Evolutionary conservation across 2,329 filamentous ascomycete species (phyloP).

Genomic region (Daldinia eschscholtzii): DNA sequence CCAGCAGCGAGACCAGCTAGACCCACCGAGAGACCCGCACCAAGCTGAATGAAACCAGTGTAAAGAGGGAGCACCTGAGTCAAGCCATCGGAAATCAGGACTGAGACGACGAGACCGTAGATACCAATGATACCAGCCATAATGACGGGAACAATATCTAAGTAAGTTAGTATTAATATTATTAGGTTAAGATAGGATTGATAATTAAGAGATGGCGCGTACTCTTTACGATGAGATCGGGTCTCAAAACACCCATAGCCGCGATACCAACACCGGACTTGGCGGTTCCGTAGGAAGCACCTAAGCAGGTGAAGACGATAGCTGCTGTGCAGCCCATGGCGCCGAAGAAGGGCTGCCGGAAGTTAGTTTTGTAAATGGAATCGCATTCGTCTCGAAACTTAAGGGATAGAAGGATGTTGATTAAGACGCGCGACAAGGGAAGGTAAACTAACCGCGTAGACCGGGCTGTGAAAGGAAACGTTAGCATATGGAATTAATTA

Average conservation of each 20-base stretch:
- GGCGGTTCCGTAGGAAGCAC: constrained; percentile 97
- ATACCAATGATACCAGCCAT: constrained; percentile 99
- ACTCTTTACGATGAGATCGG: constrained; percentile 99
- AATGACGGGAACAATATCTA: constrained; percentile 99
- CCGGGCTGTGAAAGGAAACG: constrained; percentile 74
- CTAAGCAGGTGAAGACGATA: constrained; percentile 96
- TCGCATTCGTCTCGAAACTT: constrained; percentile 52
- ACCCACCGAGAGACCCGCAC: constrained; percentile 85
- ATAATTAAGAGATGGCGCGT: constrained; percentile 57
- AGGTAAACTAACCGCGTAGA: constrained; percentile 91
- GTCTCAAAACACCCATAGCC: constrained; percentile 96
- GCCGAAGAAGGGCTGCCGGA: constrained; percentile 77
- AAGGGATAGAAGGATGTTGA: constrained; percentile 39
- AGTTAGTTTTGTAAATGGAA: constrained; percentile 51
- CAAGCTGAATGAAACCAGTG: constrained; percentile 87
- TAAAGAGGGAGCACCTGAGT: constrained; percentile 79
- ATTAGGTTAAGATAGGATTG: constrained; percentile 12
- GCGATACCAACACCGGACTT: constrained; percentile 99
- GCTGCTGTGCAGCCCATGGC: constrained; percentile 88
- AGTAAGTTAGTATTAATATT: constrained; percentile 46
- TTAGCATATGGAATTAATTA: constrained; percentile 42
- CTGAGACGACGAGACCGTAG: constrained; percentile 90
- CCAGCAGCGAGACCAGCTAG: constrained; percentile 85
- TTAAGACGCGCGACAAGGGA: constrained; percentile 37
- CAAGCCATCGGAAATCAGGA: constrained; percentile 85